Conservation (phyloP, 2,329 filamentous ascomycete genomes). For the Trichoderma koningii region DNA sequence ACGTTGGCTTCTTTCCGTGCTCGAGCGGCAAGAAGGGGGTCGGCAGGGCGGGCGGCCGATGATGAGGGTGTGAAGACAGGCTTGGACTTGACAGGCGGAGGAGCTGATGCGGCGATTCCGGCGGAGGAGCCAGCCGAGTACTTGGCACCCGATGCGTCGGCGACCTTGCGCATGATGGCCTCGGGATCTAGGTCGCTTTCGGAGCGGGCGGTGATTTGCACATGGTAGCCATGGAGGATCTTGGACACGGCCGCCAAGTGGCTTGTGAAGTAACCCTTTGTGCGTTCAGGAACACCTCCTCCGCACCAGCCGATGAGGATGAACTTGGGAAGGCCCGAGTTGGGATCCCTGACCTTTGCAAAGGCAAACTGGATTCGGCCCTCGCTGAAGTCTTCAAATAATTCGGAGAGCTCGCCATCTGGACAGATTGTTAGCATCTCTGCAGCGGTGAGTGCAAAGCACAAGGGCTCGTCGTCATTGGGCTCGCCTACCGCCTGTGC, state of each 20-base stretch:
- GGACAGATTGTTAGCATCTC: conserved; percentile 32
- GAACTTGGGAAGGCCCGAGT: conserved; percentile 84
- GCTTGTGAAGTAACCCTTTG: conserved; percentile 97
- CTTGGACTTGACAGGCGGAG: conserved; percentile 79
- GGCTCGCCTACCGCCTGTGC: conserved; percentile 69
- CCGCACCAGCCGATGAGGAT: conserved; percentile 96
- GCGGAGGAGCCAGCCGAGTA: conserved; percentile 73
- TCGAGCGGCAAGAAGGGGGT: conserved; percentile 68
- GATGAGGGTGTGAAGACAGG: conserved; percentile 84
- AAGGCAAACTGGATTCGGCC: conserved; percentile 96
- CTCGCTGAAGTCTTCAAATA: conserved; percentile 95
- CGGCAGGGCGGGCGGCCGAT: conserved; percentile 55
- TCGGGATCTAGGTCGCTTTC: conserved; percentile 87
- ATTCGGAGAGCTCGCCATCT: conserved; percentile 89
- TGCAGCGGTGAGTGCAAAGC: background rate
- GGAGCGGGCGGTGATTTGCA: conserved; percentile 93
- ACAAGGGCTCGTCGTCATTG: conserved; percentile 2
- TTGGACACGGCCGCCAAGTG: conserved; percentile 88
- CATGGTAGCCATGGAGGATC: conserved; percentile 93
- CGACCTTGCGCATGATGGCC: conserved; percentile 86
- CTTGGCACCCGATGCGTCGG: conserved; percentile 91
- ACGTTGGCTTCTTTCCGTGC: conserved; percentile 61
- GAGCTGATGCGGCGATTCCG: conserved; percentile 54
- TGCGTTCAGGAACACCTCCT: conserved; percentile 95
- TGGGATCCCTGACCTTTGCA: conserved; percentile 93